Percentiles rank a stretch among this genome's conserved stretches.
These are phyloP conservation scores for Balansia obtecta DNA, from an alignment of 2,329 filamentous ascomycete species.

Conservation along the genomic window DNA sequence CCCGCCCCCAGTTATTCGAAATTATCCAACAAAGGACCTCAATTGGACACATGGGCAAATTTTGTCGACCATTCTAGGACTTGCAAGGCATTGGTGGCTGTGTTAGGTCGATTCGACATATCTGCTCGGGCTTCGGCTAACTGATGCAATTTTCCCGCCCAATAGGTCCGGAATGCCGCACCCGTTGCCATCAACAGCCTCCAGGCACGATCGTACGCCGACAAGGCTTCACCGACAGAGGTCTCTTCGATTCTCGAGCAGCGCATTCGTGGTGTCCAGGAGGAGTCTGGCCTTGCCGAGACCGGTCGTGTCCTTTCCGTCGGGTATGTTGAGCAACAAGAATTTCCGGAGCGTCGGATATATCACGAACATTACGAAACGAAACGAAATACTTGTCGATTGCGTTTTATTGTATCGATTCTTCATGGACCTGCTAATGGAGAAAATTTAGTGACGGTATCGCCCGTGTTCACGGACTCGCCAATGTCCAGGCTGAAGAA, in stretches of 20 bases:
- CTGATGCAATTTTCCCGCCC: constrained; percentile 32
- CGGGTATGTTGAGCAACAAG: constrained; percentile 58
- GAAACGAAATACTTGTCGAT: neutral
- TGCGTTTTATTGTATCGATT: neutral
- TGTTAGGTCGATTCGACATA: constrained; percentile 17
- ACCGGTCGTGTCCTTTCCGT: constrained; percentile 97
- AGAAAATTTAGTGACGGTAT: constrained; percentile 82
- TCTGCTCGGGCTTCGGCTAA: constrained; percentile 40
- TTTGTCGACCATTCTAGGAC: neutral
- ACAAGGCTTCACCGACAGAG: constrained; percentile 93
- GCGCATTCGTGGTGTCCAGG: constrained; percentile 95
- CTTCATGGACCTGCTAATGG: constrained; percentile 15
- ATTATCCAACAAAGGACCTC: constrained; percentile 17
- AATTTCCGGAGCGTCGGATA: neutral
- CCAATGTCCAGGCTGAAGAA: constrained; percentile 99
- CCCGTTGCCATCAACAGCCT: constrained; percentile 59
- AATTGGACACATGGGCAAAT: constrained; percentile 20
- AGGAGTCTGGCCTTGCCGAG: constrained; percentile 93
- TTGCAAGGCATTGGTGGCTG: neutral
- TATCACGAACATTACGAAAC: neutral
- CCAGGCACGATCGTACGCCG: constrained; percentile 68
- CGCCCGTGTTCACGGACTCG: constrained; percentile 98
- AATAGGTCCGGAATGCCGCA: constrained; percentile 72
- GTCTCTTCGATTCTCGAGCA: constrained; percentile 99
- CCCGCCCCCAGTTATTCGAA: constrained; percentile 20